phyloP scores from a whole-genome alignment of 495 filamentous ascomycete species.

The Cercophora scortea region DNA sequence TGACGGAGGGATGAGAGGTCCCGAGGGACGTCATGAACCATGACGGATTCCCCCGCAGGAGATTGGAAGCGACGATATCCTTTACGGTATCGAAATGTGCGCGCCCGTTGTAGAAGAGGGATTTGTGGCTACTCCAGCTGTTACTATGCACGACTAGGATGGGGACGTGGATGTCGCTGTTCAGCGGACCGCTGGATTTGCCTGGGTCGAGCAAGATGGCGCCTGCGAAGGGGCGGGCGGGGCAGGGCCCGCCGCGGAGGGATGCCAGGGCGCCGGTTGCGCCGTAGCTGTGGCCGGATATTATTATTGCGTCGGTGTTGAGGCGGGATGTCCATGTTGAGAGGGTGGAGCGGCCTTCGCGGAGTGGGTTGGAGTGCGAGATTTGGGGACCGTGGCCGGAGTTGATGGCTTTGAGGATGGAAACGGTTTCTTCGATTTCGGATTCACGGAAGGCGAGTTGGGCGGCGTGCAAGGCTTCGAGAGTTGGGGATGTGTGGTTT shows the following conservation, averaged over 20 bases:
- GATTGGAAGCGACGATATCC: constrained; percentile 34
- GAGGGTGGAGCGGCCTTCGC: constrained; percentile 22
- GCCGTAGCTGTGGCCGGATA: constrained; percentile 47
- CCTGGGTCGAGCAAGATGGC: constrained; percentile 44
- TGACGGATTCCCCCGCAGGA: constrained; percentile 22
- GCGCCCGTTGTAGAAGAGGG: constrained; percentile 36
- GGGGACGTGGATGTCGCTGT: constrained; percentile 41
- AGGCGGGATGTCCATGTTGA: constrained; percentile 26
- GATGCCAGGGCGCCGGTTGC: constrained; percentile 45
- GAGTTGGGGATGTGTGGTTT: constrained; percentile 12
- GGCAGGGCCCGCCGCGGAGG: constrained; percentile 29
- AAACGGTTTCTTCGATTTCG: constrained; percentile 43
- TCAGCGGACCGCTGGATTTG: constrained; percentile 44
- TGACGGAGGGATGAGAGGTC: constrained; percentile 44
- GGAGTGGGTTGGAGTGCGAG: constrained; percentile 23
- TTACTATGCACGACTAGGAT: constrained; percentile 42
- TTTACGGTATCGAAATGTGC: constrained; percentile 45
- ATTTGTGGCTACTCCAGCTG: constrained; percentile 41
- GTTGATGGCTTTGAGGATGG: constrained; percentile 35
- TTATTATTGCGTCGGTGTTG: constrained; percentile 32
- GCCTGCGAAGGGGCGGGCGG: constrained; percentile 29
- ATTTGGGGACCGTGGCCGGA: constrained; percentile 29
- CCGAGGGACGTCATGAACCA: constrained; percentile 48
- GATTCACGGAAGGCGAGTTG: constrained; percentile 46
- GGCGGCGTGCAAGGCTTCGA: constrained; percentile 32